These are phyloP conservation scores for Sordariomycetes sp. DNA, from an alignment of 2,329 filamentous ascomycete genomes.

Conservation along the genomic window DNA sequence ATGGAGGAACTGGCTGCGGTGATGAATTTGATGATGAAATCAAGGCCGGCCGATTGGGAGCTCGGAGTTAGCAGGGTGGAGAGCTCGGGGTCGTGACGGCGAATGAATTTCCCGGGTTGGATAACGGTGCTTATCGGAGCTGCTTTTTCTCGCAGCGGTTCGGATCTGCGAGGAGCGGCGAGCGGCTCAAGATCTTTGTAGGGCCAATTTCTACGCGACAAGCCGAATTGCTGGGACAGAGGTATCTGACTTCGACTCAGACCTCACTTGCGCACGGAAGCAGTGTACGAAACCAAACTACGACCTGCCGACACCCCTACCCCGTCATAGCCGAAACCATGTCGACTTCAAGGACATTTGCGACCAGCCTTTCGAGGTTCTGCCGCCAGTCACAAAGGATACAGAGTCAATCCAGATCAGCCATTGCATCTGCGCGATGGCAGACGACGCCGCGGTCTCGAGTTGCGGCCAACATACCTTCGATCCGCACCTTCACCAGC, in stretches of 20 bases:
- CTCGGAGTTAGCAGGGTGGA: too few relatives aligned
- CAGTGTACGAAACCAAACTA: too few relatives aligned
- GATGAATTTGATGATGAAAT: conserved; percentile 9
- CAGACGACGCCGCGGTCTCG: neutral
- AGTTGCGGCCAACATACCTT: conserved; percentile 2
- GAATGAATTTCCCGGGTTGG: conserved; percentile 24
- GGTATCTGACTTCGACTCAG: too few relatives aligned
- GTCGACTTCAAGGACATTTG: conserved; percentile 21
- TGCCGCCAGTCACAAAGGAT: conserved; percentile 15
- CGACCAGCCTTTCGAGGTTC: conserved; percentile 21
- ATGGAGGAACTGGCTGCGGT: too few relatives aligned
- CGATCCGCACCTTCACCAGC: conserved; percentile 51
- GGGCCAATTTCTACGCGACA: too few relatives aligned
- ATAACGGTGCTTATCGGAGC: conserved; percentile 18
- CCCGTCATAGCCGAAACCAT: conserved; percentile 10
- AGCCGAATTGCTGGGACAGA: too few relatives aligned
- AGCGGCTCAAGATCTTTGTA: too few relatives aligned
- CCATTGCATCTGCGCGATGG: too few relatives aligned
- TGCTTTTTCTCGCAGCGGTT: conserved; percentile 17
- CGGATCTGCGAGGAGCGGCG: conserved; percentile 18
- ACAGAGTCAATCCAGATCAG: conserved; percentile 12
- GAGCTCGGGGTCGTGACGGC: conserved; percentile 13
- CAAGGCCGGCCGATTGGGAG: conserved; percentile 4
- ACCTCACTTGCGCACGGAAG: too few relatives aligned
- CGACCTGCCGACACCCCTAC: too few relatives aligned